A percentile compares a stretch with the other conserved stretches of the same genome.
phyloP scores from a whole-genome alignment of 2,329 filamentous ascomycete species.

The Verticillium zaregamsianum region DNA sequence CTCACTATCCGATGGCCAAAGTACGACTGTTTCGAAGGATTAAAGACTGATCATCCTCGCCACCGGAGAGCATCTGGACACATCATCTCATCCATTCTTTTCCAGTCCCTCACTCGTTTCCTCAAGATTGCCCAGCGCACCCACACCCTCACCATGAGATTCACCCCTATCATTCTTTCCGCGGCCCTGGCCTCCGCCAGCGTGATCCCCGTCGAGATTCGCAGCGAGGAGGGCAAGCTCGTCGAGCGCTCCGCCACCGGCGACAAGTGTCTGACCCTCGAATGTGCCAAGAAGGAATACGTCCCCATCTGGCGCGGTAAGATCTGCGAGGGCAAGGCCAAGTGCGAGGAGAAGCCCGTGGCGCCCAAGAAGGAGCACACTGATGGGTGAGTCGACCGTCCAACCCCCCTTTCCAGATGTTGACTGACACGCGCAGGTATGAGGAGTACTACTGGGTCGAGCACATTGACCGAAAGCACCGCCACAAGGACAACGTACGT shows the following conservation, averaged over 20 bases:
- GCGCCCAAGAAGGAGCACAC: background rate
- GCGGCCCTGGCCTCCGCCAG: background rate
- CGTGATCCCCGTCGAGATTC: background rate
- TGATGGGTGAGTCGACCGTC: background rate
- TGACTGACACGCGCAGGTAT: background rate
- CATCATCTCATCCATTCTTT: background rate
- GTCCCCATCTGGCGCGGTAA: background rate
- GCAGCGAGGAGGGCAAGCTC: background rate
- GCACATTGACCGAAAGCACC: background rate
- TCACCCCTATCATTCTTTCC: slow-evolving; percentile 1
- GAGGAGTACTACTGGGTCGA: slow-evolving; percentile 4
- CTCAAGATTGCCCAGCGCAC: background rate
- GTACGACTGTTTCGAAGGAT: background rate
- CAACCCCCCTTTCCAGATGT: background rate
- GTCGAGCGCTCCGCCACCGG: background rate
- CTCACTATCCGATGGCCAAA: background rate
- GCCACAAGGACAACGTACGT: background rate
- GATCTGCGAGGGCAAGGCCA: background rate
- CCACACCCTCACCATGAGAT: slow-evolving; percentile 5
- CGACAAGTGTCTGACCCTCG: background rate
- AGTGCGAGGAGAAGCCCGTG: background rate
- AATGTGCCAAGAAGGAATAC: background rate
- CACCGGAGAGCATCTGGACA: background rate
- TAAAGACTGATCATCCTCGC: background rate
- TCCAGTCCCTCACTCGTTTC: background rate